These are phyloP conservation scores for Tylopilus intermedius DNA, from an alignment of 768 basidiomycete species.

Conservation along the genomic window DNA sequence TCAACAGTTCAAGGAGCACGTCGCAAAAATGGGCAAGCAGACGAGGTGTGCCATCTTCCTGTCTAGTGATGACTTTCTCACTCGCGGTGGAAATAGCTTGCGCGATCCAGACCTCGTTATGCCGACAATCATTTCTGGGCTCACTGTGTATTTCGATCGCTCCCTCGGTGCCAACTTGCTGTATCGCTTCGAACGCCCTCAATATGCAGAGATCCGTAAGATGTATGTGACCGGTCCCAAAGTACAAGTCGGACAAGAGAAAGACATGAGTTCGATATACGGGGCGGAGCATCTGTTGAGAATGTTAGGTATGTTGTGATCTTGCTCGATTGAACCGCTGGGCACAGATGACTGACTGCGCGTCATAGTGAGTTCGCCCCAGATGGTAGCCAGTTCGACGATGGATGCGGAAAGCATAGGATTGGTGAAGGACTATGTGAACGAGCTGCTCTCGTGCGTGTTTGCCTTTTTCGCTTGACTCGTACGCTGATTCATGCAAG, in stretches of 20 bases:
- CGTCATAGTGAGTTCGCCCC: conserved; percentile 79
- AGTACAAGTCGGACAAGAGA: conserved; percentile 63
- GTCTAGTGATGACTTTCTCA: not conserved
- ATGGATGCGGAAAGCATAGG: conserved; percentile 84
- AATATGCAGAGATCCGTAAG: conserved; percentile 78
- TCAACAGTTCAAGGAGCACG: conserved; percentile 67
- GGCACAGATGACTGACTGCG: conserved; percentile 7
- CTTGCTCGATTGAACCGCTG: not conserved
- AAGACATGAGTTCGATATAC: conserved; percentile 86
- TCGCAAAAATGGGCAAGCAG: conserved; percentile 45
- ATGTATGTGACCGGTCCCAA: conserved; percentile 68
- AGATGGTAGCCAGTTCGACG: conserved; percentile 84
- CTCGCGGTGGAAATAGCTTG: conserved; percentile 37
- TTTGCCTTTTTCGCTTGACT: not conserved
- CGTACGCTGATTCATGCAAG: not conserved
- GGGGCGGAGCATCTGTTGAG: conserved; percentile 92
- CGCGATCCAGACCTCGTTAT: conserved; percentile 67
- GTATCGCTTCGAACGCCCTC: conserved; percentile 92
- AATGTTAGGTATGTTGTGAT: conserved; percentile 68
- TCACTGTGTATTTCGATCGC: conserved; percentile 90
- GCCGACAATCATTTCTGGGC: conserved; percentile 78
- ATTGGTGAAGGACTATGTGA: conserved; percentile 83
- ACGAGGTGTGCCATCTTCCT: conserved; percentile 36
- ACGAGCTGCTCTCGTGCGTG: conserved; percentile 76
- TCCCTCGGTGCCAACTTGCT: conserved; percentile 84